Base-by-base conservation (phyloP, 495 filamentous ascomycete genomes). In the Oleoguttula mirabilis region DNA sequence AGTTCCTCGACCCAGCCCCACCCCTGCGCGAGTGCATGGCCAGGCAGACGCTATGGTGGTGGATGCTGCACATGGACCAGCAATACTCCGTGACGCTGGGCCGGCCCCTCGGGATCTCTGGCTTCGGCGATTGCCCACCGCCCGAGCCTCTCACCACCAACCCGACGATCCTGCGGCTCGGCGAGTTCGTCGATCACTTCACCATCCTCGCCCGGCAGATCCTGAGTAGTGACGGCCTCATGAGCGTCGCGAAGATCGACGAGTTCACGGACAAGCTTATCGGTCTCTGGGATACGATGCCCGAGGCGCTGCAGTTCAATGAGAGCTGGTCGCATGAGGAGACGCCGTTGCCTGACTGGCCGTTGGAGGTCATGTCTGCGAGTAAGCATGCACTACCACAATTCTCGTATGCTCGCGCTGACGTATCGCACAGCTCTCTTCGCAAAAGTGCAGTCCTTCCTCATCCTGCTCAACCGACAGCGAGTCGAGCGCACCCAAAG, bases 11-110 rank as follows among this genome's bases (percentile, higher is more conserved):
- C 38, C 61, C 64, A 2, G 55, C 59, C 12, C 61, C 63, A n/a
- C 55, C 63, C 16, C 48, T 59, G 1, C 56, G 58, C 16, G 63
- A 69, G 46, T 55, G 56, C 33, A 47, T 53, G 10, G 43, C 59
- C 21, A 59, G 66, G 5, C 60, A 61, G 36, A 56, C 59, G 21
- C 51, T 69, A 2, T 69, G 66, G 66, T 69, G 66, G 66, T 68
- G 66, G 66, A 66, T 69, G 52, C 51, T 69, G 33, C 62, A 68
- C 43, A 66, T 68, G 66, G 66, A 69, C 43, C 61, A 67, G 51
- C 60, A 68, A 24, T 69, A 69, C 40, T 68, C 66, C 12, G 63
- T 69, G 48, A 65, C 66, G 1, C 56, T 68, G 0, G 66, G 66
- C 11, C 50, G 66, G 32, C 66, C 66, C 6, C 45, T 68, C 14